These are phyloP conservation scores for Talaromyces sp. DNA, from an alignment of 2,329 filamentous ascomycete genomes.

Conservation along the genomic window DNA sequence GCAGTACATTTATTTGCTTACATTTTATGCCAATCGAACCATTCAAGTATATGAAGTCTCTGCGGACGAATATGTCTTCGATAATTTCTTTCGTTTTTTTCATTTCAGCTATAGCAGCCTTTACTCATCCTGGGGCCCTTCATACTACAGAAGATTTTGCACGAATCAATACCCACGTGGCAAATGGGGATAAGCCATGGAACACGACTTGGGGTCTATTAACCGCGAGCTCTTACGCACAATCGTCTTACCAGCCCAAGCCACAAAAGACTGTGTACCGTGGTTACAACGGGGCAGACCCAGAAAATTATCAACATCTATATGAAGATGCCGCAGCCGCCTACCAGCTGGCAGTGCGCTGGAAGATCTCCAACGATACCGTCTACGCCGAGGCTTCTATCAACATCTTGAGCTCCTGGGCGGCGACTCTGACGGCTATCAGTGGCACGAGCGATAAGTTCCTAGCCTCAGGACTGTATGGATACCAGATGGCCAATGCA, in stretches of 20 bases:
- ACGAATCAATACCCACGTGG: constrained; percentile 3
- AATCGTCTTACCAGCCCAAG: constrained; percentile 4
- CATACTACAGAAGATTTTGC: constrained; percentile 8
- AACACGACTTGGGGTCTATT: constrained; percentile 8
- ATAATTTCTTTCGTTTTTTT: no score
- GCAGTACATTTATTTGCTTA: no score
- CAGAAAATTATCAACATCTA: constrained; percentile 5
- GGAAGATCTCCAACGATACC: constrained; percentile 9
- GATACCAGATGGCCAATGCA: constrained; percentile 13
- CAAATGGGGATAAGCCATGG: constrained; percentile 7
- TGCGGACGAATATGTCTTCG: no score
- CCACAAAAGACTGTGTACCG: constrained; percentile 6
- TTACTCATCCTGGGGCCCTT: constrained; percentile 8
- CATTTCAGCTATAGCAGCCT: no score
- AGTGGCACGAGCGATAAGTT: constrained; percentile 5
- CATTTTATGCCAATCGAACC: no score
- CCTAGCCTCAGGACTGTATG: constrained; percentile 12
- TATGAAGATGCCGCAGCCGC: constrained; percentile 11
- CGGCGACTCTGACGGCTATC: neutral
- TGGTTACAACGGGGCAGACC: neutral
- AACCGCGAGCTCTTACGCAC: neutral
- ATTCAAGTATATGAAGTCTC: no score
- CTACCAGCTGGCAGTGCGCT: constrained; percentile 12
- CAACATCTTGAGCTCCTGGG: constrained; percentile 11
- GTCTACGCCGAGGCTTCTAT: constrained; percentile 10